Evolutionary conservation across 208 protist genomes (phyloP).

Genomic region (Strigomonas culicis): DNA sequence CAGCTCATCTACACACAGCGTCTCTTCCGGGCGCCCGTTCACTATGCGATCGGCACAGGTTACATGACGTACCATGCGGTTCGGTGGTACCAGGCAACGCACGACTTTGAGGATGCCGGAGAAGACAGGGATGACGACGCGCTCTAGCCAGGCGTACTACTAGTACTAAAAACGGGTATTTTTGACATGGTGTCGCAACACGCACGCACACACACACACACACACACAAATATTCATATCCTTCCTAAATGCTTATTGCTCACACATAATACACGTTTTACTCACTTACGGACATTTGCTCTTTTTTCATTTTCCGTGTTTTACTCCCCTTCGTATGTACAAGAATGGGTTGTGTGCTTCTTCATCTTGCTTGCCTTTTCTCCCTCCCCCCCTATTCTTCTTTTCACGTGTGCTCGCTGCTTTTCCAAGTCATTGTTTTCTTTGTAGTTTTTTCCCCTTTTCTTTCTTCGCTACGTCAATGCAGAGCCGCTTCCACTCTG

Average conservation of each 20-base stretch:
- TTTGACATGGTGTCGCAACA: neutral
- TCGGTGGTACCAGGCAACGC: conserved; percentile 27
- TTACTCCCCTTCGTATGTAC: neutral
- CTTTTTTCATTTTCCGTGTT: conserved; percentile 1
- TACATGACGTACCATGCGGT: conserved; percentile 68
- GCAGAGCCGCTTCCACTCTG: neutral
- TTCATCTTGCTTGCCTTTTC: no score
- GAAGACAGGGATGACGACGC: conserved; percentile 46
- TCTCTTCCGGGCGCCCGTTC: conserved; percentile 53
- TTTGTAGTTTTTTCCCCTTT: neutral
- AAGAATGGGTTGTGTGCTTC: no score
- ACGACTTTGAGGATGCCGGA: conserved; percentile 70
- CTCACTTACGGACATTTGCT: neutral
- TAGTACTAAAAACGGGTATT: neutral
- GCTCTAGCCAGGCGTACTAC: neutral
- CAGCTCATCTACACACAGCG: conserved; percentile 59
- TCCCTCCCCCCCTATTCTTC: no score
- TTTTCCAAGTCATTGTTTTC: no score
- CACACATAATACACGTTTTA: neutral
- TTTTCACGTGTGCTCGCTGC: no score
- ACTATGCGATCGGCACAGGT: conserved; percentile 52
- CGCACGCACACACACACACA: neutral
- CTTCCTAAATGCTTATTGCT: neutral
- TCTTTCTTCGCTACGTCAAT: neutral
- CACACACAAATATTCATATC: conserved; percentile 1